Evolutionary conservation across 352 stramenopile species (phyloP), one percentile per base, ranked within the genome.

Genomic region (Globisporangium parvum): DNA sequence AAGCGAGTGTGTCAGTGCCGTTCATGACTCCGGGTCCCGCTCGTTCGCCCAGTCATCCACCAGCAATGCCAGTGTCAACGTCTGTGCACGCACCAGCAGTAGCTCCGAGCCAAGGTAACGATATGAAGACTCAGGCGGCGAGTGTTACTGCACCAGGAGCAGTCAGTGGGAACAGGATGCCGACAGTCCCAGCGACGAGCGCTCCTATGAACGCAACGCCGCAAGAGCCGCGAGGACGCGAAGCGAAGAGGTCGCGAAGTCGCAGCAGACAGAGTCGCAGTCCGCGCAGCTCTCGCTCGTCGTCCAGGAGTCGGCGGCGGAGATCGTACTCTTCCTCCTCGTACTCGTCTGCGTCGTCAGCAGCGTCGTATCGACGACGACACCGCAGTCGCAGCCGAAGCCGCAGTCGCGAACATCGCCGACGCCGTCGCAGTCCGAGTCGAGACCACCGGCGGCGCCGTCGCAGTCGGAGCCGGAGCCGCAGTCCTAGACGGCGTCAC

Each of bases 331-430:
- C 47, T 15, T 41, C 47, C 9, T 18, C 37, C 33, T 45, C 46
- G 45, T 47, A 39, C 26, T 35, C 23, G 1, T 37, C 31, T 10
- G 31, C 53, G 12, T 61, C 51, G n/a, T 35, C 35, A 21, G 45
- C 46, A 20, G 45, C 46, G 53, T 44, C 24, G 21, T 33, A 39
- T 24, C 17, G 33, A 28, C 23, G 53, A 33, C 49, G 50, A 42
- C 33, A 33, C 41, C 58, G 58, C 2, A 70, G 35, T 58, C 49
- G 37, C 31, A 70, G 60, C 40, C 55, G 47, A 24, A 77, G 66
- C 40, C 50, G 63, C 1, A 65, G 62, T 48, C 59, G 60, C 2
- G 50, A n/a, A n/a, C n/a, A 53, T 35, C 47, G 53, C 12, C 62
- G 51, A 35, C 50, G 47, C 12, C 44, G 59, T 23, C 48, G 48